Conservation (phyloP, 495 filamentous ascomycete species). For the Neurospora sublineolata region DNA sequence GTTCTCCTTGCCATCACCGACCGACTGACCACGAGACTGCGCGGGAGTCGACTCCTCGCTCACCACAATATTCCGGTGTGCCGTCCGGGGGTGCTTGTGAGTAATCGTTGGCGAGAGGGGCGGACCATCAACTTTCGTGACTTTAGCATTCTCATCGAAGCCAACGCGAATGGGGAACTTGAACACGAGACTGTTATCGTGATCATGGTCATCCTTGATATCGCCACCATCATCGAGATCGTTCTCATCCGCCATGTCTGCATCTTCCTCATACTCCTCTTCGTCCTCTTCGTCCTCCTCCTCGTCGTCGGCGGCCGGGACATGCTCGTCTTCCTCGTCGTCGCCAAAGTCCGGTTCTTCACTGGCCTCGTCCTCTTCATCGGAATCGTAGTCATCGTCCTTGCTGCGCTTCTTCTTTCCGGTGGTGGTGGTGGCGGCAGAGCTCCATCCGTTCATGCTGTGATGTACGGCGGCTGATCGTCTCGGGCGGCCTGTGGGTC, state of each 20-base stretch:
- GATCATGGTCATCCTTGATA: conserved; percentile 13
- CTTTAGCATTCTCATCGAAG: conserved; percentile 22
- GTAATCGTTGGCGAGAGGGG: conserved; percentile 2
- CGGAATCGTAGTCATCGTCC: conserved; percentile 57
- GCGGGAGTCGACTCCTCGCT: conserved; percentile 17
- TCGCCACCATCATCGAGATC: conserved; percentile 29
- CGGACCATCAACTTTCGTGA: conserved; percentile 11
- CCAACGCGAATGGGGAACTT: conserved; percentile 40
- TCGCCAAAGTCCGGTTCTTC: conserved; percentile 49
- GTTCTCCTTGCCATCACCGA: conserved; percentile 4
- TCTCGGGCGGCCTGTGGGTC: conserved; percentile 23
- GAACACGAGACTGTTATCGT: conserved; percentile 47
- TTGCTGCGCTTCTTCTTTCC: conserved; percentile 48
- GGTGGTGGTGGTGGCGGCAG: conserved; percentile 18
- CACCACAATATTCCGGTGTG: conserved; percentile 18
- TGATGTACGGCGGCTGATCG: conserved; percentile 33
- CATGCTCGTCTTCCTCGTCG: conserved; percentile 45
- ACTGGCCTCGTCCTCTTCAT: conserved; percentile 55
- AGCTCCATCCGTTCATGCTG: conserved; percentile 30
- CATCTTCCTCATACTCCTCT: conserved; percentile 46
- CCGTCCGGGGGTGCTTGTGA: conserved; percentile 12
- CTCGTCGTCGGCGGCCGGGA: conserved; percentile 24
- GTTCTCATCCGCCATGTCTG: conserved; percentile 41
- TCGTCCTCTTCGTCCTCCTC: conserved; percentile 46
- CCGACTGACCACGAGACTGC: neutral